Percentiles rank a stretch among this genome's conserved stretches.
These are phyloP conservation scores for Aspergillus egyptiacus DNA, from an alignment of 495 filamentous ascomycete genomes.

Conservation along the genomic window DNA sequence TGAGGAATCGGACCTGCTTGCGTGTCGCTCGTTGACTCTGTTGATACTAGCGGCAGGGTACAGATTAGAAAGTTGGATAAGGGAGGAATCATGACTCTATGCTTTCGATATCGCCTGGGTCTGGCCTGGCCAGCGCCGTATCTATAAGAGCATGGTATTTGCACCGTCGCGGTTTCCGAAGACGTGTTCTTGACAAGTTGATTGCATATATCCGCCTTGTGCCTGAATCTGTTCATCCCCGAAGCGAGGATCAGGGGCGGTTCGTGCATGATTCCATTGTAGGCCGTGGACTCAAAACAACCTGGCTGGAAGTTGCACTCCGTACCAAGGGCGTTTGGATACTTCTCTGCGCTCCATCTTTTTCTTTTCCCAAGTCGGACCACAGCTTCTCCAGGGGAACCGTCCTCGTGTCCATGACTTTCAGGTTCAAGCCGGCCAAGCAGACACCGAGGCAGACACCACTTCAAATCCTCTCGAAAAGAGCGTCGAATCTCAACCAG, in stretches of 20 bases:
- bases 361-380: slow-evolving; percentile 6
- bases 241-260: slow-evolving; percentile 35
- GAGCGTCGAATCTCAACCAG: slow-evolving; percentile 26
- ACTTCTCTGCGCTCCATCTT: not conserved
- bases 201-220: slow-evolving; percentile 26
- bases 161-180: slow-evolving; percentile 20
- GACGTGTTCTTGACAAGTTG: slow-evolving; percentile 34
- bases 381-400: not conserved
- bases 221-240: slow-evolving; percentile 26
- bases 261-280: not conserved
- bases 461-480: slow-evolving; percentile 16
- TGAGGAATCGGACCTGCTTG: slow-evolving; percentile 24
- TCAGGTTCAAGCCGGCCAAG: not conserved
- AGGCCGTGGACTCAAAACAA: not conserved
- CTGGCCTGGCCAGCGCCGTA: too few species aligned
- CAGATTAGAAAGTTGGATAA: slow-evolving; percentile 46
- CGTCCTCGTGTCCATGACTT: not conserved
- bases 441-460: slow-evolving; percentile 38
- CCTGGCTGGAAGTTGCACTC: not conserved
- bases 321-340: not conserved
- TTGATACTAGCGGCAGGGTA: slow-evolving; percentile 24
- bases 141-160: not conserved
- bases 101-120: too few species aligned
- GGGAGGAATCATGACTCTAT: slow-evolving; percentile 46
- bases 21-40: not conserved